Base-by-base conservation (phyloP, 495 filamentous ascomycete species). In the Penicillium atrosanguineum region DNA sequence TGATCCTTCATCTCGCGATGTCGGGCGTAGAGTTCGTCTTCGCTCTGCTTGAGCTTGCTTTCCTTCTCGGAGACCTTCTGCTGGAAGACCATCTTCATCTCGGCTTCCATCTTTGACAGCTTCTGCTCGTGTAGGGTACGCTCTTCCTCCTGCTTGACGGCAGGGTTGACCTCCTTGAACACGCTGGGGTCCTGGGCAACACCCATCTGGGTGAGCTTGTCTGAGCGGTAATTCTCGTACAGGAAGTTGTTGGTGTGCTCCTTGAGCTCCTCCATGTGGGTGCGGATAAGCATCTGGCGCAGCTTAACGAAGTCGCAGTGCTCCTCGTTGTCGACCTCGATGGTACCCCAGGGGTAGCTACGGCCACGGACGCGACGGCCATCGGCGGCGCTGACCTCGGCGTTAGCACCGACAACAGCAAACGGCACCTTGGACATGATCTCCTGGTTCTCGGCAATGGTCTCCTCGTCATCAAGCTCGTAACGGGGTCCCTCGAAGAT, bases 71-170 rank as follows among this genome's bases (percentile, higher is more conserved):
- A 84, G 19, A 98, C 94, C 88, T 98, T 98, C 72, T 97, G 95
- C 72, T 98, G 94, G 91, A 98, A 98, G 65, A 98, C 94, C 94
- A 97, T 97, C 90, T 97, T 97, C 94, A 98, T 98, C 73, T 98
- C 94, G 65, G 89, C 83, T 73, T 98, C 94, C 94, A 98, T 98
- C 90, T 98, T 98, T 62, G 90, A 87, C 58, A 98, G 88, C 80
- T 98, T 98, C 82, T 97, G 95, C 75, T 98, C 94, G 83, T 98
- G 94, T 48, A 98, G 82, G 48, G 85, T 83, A 64, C 94, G 91
- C 81, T 98, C 94, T 79, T 98, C 94, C 71, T 98, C 94, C 74
- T 97, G 95, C 87, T 98, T 98, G 72, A 97, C 95, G 44, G 95
- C 94, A 28, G 94, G 94, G 82, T 97, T 98, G 81, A 98, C 93